Base-by-base conservation (phyloP, 148 eudicot genomes). In the Dianthus caryophyllus region DNA sequence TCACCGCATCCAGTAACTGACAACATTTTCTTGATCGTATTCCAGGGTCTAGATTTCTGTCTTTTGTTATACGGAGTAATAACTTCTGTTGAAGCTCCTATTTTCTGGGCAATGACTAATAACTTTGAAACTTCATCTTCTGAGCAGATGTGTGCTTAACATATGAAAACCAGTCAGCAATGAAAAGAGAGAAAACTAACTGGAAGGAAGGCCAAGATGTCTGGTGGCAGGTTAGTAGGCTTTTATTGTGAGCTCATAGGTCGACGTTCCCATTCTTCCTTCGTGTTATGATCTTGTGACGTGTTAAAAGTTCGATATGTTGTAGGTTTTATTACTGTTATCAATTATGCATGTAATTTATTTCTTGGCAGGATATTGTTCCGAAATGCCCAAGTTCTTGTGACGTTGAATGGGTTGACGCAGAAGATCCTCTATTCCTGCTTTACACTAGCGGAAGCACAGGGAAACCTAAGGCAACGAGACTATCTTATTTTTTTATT, bases 381-480 rank as follows among this genome's bases (percentile, higher is more conserved):
- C 81, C 91, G 56, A 90, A 85, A 64, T 88, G 77, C 74, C 85
- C 97, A 15, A 76, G 72, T 47, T 75, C 91, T 56, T 95, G 97
- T 80, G 85, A 80, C 70, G 89, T 87, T 73, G 96, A 85, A 79
- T 95, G 97, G 99, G 85, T 88, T 75, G 97, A 90, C 68, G 96
- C 96, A 13, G 99, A 95, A 69, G 89, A 95, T 84, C 91, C 97
- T 51, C 83, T 95, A 33, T 95, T 90, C 80, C 81, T 95, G 75
- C 99, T 95, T 29, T 90, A 90, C 63, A 90, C 99, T 30, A 95
- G 99, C 71, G 99, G 99, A 65, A 95, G 99, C 75, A 95, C 99
- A 20, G 99, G 97, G 71, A 95, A 90, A 76, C 99, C 99, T 20
- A 95, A 95, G 97, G 99, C 90, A 78, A 64, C 27, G 30, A 63